A percentile compares a stretch with the other conserved stretches of the same genome.
These are phyloP conservation scores for Colletotrichum sp. DNA, from an alignment of 2,329 filamentous ascomycete species.

Conservation along the genomic window DNA sequence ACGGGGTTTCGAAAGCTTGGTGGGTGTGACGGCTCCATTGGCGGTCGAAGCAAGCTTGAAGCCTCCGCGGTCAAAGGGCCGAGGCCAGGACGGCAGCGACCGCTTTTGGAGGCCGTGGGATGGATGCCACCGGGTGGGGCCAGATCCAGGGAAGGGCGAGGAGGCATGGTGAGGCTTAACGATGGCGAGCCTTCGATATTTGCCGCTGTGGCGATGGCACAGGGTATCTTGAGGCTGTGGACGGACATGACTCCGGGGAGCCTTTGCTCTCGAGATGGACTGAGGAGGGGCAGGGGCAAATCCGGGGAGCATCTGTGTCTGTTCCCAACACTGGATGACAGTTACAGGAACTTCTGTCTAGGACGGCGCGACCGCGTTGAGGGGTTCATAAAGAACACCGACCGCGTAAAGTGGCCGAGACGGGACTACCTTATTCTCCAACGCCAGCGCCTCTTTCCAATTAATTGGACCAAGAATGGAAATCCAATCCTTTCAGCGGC, in stretches of 20 bases:
- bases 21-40: slow-evolving; percentile 8
- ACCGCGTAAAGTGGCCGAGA: slow-evolving; percentile 13
- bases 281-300: background rate
- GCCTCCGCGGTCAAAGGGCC: background rate
- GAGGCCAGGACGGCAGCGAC: background rate
- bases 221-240: background rate
- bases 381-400: background rate
- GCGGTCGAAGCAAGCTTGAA: background rate
- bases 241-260: background rate
- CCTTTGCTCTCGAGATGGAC: background rate
- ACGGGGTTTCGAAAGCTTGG: slow-evolving; percentile 1
- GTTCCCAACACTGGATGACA: background rate
- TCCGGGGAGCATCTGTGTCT: background rate
- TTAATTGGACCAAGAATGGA: background rate
- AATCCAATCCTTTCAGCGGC: background rate
- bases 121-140: background rate
- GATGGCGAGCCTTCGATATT: background rate
- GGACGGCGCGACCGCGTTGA: background rate
- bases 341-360: background rate
- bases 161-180: background rate
- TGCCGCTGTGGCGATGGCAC: background rate
- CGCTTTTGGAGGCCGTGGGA: background rate
- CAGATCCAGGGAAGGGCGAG: background rate
- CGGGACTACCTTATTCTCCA: background rate
- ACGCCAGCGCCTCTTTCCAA: background rate